Percentiles rank a stretch among this genome's conserved stretches.
These are phyloP conservation scores for Beta corolliflora DNA, from an alignment of 179 eudicot genomes.

Conservation along the genomic window DNA sequence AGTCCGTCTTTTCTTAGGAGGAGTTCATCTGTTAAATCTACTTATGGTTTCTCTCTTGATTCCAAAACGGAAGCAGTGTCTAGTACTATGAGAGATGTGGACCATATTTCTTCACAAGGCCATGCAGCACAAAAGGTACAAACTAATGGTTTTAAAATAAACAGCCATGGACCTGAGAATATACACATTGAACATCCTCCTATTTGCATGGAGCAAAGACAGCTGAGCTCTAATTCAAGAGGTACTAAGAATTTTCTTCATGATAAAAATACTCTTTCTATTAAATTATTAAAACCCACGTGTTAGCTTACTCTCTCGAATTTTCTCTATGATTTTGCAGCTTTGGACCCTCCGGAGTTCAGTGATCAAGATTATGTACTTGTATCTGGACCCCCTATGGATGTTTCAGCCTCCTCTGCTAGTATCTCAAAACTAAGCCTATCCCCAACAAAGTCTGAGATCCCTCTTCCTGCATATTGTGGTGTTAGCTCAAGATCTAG, in stretches of 20 bases:
- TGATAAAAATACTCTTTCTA: neutral
- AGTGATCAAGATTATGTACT: slow-evolving; percentile 91
- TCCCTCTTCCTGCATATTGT: slow-evolving; percentile 41
- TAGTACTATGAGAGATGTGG: slow-evolving; percentile 37
- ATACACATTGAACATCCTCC: slow-evolving; percentile 46
- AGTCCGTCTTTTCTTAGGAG: slow-evolving; percentile 56
- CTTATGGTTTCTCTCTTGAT: slow-evolving; percentile 64
- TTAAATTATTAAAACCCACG: neutral
- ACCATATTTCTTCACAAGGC: slow-evolving; percentile 38
- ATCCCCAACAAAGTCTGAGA: slow-evolving; percentile 45
- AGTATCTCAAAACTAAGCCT: slow-evolving; percentile 50
- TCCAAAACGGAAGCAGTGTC: slow-evolving; percentile 37
- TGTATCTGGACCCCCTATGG: slow-evolving; percentile 71
- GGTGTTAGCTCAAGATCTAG: slow-evolving; percentile 41
- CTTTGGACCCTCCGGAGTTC: slow-evolving; percentile 68
- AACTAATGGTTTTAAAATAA: slow-evolving; percentile 45
- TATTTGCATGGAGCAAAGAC: slow-evolving; percentile 45
- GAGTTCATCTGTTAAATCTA: slow-evolving; percentile 49
- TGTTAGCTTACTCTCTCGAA: slow-evolving; percentile 8
- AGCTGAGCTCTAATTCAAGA: slow-evolving; percentile 41
- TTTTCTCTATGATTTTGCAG: slow-evolving; percentile 43
- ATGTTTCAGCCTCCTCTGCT: slow-evolving; percentile 55
- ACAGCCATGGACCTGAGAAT: slow-evolving; percentile 29
- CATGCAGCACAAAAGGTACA: slow-evolving; percentile 36
- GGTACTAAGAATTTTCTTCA: slow-evolving; percentile 37